phyloP scores from a whole-genome alignment of 371 early-diverging fungal species.

The Mortierella sp. region DNA sequence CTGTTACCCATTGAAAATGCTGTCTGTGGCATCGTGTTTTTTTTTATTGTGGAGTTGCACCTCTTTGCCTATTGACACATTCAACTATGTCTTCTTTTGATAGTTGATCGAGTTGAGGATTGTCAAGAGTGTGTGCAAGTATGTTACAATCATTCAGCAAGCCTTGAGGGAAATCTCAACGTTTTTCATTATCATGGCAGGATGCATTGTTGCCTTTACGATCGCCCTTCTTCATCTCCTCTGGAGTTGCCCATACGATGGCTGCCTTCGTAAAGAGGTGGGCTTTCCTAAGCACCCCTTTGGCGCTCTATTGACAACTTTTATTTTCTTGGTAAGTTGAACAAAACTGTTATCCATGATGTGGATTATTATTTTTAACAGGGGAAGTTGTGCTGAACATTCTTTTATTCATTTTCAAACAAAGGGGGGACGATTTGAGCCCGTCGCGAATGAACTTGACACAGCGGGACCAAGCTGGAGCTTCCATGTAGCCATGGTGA shows the following conservation, averaged over 20 bases:
- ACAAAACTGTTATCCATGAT: too few species aligned
- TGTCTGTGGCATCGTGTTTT: too few species aligned
- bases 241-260: not conserved
- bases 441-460: not conserved
- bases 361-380: too few species aligned
- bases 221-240: conserved; percentile 13
- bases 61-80: not conserved
- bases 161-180: conserved; percentile 10
- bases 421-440: conserved; percentile 9
- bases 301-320: conserved; percentile 26
- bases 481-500: not conserved
- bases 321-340: conserved; percentile 43
- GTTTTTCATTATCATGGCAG: conserved; percentile 27
- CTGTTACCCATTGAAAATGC: too few species aligned
- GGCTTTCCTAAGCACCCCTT: conserved; percentile 20
- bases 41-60: too few species aligned
- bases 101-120: conserved; percentile 21
- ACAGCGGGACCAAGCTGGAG: not conserved
- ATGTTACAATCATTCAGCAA: conserved; percentile 14
- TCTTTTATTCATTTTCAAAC: not conserved
- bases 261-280: not conserved
- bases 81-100: not conserved
- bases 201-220: conserved; percentile 10
- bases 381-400: too few species aligned
- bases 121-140: conserved; percentile 16